phyloP scores from a whole-genome alignment of 225 moss, liverwort and hornwort genomes.

The Antitrichia curtipendula region DNA sequence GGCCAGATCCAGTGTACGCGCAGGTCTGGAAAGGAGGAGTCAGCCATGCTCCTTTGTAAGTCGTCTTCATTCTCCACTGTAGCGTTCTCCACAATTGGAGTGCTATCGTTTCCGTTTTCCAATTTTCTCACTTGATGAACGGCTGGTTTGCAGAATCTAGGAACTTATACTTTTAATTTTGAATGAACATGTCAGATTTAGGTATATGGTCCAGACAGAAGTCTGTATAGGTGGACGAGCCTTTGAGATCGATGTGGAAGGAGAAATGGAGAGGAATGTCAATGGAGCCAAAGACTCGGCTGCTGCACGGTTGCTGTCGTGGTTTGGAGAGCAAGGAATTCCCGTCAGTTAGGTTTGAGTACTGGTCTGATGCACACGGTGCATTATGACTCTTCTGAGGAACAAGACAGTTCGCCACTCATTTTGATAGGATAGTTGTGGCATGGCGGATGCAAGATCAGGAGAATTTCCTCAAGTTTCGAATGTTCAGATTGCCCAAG shows the following conservation, averaged over 20 bases:
- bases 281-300: conserved; percentile 87
- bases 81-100: not conserved
- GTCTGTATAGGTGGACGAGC: not conserved
- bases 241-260: conserved; percentile 60
- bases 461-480: not conserved
- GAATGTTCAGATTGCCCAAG: not conserved
- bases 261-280: conserved; percentile 29
- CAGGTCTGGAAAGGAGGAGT: conserved; percentile 15
- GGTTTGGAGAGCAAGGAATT: conserved; percentile 34
- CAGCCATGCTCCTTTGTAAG: conserved; percentile 34
- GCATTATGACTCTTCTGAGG: not conserved
- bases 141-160: not conserved
- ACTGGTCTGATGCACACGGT: not conserved
- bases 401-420: not conserved
- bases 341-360: not conserved
- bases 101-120: not conserved
- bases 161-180: not conserved
- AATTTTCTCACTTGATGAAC: not conserved
- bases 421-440: not conserved
- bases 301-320: conserved; percentile 47
- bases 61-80: not conserved
- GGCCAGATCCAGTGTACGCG: conserved; percentile 35
- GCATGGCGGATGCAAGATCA: not conserved
- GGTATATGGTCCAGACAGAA: conserved; percentile 36
- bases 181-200: conserved; percentile 33